Evolutionary conservation across 441 rosid genomes (phyloP).

Genomic region (Corymbia calophylla): DNA sequence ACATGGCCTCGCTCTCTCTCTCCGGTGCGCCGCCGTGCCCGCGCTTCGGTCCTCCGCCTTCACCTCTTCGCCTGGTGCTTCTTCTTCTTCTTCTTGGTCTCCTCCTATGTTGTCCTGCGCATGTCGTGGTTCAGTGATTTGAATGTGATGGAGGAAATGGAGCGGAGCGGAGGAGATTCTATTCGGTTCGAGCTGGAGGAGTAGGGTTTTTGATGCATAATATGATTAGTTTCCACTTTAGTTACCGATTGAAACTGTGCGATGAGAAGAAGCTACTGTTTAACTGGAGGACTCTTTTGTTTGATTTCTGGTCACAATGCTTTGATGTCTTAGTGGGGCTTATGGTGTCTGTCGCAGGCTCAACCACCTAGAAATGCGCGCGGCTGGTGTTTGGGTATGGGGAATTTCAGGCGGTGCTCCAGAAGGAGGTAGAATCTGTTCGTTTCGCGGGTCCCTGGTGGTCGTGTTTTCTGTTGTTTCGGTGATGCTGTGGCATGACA

Average conservation of each 20-base stretch:
- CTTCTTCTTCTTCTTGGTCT: background rate
- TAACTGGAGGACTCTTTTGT: background rate
- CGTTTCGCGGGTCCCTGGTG: background rate
- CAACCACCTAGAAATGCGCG: background rate
- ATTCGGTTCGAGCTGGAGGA: background rate
- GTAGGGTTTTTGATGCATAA: background rate
- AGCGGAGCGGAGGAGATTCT: background rate
- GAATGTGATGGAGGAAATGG: background rate
- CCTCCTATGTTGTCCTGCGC: background rate
- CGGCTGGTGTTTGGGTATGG: conserved; percentile 5
- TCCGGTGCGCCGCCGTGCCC: background rate
- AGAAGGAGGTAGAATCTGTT: conserved; percentile 29
- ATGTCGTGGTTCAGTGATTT: background rate
- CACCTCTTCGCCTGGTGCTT: background rate
- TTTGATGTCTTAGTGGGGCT: background rate
- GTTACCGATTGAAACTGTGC: background rate
- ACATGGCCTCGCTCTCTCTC: background rate
- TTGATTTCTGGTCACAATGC: background rate
- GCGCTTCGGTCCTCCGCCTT: background rate
- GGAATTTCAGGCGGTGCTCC: conserved; percentile 9
- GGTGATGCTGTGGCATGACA: background rate
- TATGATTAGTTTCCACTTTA: background rate
- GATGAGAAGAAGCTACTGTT: background rate
- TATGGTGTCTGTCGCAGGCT: background rate
- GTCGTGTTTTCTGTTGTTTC: background rate